phyloP scores from a whole-genome alignment of 2,329 filamentous ascomycete species.

The Fusarium sp. region DNA sequence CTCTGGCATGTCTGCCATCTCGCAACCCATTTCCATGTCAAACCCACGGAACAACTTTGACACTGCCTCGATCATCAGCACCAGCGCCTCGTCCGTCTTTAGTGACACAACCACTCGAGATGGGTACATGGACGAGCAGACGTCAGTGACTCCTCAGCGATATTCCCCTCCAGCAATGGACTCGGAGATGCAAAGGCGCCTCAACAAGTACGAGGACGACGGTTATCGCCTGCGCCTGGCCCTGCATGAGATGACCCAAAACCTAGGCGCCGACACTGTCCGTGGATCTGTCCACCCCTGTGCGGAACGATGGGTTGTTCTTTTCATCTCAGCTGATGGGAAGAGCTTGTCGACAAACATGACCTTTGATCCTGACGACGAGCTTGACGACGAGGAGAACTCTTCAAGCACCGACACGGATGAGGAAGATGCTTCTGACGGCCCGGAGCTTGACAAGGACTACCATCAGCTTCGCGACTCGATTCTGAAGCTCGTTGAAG shows the following conservation, averaged over 20 bases:
- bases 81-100: slow-evolving; percentile 77
- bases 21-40: slow-evolving; percentile 74
- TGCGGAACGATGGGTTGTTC: slow-evolving; percentile 83
- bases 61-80: slow-evolving; percentile 77
- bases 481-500: slow-evolving; percentile 82
- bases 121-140: slow-evolving; percentile 69
- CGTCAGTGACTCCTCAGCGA: slow-evolving; percentile 62
- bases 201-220: slow-evolving; percentile 71
- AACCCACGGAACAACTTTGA: slow-evolving; percentile 70
- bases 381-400: slow-evolving; percentile 73
- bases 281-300: slow-evolving; percentile 82
- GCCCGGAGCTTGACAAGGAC: slow-evolving; percentile 78
- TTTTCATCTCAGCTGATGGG: slow-evolving; percentile 82
- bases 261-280: slow-evolving; percentile 72
- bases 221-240: slow-evolving; percentile 74
- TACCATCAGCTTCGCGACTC: slow-evolving; percentile 85
- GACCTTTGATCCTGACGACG: slow-evolving; percentile 77
- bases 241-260: slow-evolving; percentile 77
- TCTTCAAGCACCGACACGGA: slow-evolving; percentile 71
- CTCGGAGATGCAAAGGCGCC: slow-evolving; percentile 56
- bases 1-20: slow-evolving; percentile 76
- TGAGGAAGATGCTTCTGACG: slow-evolving; percentile 70
- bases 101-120: slow-evolving; percentile 79
- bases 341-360: slow-evolving; percentile 77
- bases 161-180: slow-evolving; percentile 66